These are phyloP conservation scores for Fusarium coicis DNA, from an alignment of 2,329 filamentous ascomycete species.

Conservation along the genomic window DNA sequence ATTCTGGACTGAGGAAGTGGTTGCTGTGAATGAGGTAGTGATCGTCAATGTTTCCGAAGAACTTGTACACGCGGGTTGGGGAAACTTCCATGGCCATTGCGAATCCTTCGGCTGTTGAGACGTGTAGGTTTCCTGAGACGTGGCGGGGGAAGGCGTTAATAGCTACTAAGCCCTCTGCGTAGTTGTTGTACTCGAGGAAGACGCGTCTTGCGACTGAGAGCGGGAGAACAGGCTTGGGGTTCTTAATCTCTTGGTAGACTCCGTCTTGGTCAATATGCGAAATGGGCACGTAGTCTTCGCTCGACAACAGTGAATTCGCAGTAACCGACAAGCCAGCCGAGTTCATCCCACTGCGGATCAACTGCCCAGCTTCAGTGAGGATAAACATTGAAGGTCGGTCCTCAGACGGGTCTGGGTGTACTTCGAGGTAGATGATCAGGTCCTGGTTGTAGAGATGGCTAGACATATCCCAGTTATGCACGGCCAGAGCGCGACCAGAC, in stretches of 20 bases:
- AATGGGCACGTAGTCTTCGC: not conserved
- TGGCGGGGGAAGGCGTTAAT: not conserved
- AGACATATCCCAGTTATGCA: not conserved
- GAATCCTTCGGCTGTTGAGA: not conserved
- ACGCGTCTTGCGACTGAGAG: not conserved
- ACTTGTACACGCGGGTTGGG: not conserved
- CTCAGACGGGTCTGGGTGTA: not conserved
- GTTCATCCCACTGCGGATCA: not conserved
- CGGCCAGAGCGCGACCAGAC: not conserved
- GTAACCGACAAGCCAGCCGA: not conserved
- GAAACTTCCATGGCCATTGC: not conserved
- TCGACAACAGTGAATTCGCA: not conserved
- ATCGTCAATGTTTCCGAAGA: not conserved
- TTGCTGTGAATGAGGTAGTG: not conserved
- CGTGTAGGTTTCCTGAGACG: not conserved
- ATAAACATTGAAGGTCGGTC: not conserved
- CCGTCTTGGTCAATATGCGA: not conserved
- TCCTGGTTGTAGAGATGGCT: not conserved
- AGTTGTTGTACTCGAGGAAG: not conserved
- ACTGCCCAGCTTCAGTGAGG: not conserved
- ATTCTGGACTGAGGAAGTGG: not conserved
- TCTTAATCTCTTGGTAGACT: not conserved
- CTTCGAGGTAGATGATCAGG: not conserved
- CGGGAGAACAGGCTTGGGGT: rapidly evolving
- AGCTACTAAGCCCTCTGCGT: rapidly evolving